Base-by-base conservation (phyloP, 208 protist species). In the Crithidia fasciculata region DNA sequence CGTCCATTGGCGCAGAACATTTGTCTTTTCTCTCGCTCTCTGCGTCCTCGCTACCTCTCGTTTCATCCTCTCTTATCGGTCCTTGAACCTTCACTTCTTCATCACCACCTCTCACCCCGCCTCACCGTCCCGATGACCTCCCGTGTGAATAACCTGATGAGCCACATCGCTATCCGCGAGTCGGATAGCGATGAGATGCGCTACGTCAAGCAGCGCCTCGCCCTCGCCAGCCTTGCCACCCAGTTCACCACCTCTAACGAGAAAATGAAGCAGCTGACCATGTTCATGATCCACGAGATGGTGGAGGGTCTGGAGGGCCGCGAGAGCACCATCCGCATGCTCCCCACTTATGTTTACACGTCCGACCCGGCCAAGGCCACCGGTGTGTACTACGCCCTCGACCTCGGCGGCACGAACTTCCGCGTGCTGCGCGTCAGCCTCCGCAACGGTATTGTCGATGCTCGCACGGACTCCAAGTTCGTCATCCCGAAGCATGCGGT, bases 371-470 rank as follows among this genome's bases (percentile, higher is more conserved):
- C 45, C 56, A 70, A 68, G 69, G 82, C 88, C 44, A 87, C 77
- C 13, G 94, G 94, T 45, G 76, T 84, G 60, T 97, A 86, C 84
- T 91, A 93, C 80, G 94, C 94, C 43, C 85, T 98, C 36, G 94
- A 98, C 78, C 87, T 98, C 40, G 94, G 94, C 43, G 94, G 94
- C 69, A 95, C 89, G 69, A 97, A 98, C 83, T 95, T 96, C 78
- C 88, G 91, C 39, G 91, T 97, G 62, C 68, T 97, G 58, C 83
- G 87, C 16, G 79, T 97, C 58, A 49, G 59, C 49, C 74, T 95
- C 53, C 74, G 81, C 68, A 43, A 75, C 62, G 90, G 84, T 62
- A 76, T 68, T 52, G 73, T 95, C 28, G 80, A 82, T 36, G 67
- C 81, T 57, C 72, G 83, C 65, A 61, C 50, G 19, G 70, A 78